Evolutionary conservation across 495 filamentous ascomycete species (phyloP).

Genomic region (Polyplosphaeria fusca): DNA sequence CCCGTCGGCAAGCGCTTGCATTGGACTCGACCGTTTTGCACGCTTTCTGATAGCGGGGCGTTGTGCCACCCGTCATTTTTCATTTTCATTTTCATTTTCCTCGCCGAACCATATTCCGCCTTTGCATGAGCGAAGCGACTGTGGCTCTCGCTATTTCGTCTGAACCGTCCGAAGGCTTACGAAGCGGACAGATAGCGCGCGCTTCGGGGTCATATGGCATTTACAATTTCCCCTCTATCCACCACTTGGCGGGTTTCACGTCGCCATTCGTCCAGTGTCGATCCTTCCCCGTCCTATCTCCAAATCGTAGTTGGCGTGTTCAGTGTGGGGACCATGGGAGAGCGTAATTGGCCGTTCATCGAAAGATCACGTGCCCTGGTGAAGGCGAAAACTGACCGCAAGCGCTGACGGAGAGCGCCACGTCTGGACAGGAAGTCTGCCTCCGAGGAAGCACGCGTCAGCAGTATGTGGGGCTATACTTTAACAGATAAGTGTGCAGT

Average conservation of each 20-base stretch:
- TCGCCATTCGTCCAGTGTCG: neutral
- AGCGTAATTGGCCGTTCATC: neutral
- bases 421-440: neutral
- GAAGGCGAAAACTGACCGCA: neutral
- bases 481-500: neutral
- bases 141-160: neutral
- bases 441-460: neutral
- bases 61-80: neutral
- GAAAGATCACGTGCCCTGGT: neutral
- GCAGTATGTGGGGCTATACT: neutral
- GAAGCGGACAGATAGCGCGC: neutral
- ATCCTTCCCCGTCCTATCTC: neutral
- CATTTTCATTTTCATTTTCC: neutral
- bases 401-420: neutral
- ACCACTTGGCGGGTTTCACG: neutral
- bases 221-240: neutral
- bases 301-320: neutral
- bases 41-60: neutral
- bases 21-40: neutral
- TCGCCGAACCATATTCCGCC: too few relatives aligned
- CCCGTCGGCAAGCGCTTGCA: slow-evolving; percentile 8
- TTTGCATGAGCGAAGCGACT: too few relatives aligned
- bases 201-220: neutral
- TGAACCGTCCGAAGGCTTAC: neutral
- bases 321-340: neutral